Evolutionary conservation across 257 asterid genomes (phyloP), one percentile per base, ranked within the genome.

Genomic region (Eustoma russellianum): DNA sequence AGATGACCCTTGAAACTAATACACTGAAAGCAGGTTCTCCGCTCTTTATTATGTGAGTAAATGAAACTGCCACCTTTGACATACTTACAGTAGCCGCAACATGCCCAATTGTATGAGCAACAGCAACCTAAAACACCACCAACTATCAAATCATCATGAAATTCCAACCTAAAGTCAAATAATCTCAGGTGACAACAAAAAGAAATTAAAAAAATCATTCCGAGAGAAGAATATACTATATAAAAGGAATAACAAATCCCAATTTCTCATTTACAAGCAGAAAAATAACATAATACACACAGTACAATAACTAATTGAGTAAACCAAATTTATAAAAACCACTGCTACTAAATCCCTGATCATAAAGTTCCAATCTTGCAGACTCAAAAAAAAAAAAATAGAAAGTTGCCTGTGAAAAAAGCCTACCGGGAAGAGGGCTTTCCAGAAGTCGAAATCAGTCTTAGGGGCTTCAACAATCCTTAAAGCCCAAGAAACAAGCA

Each of bases 21-120:
- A 90, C 98, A 61, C 92, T 90, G 62, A 90, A 90, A 61, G 98
- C 98, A 19, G 98, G 98, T 54, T 90, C 96, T 34, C 95, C 88
- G 65, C 96, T 90, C 77, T 90, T 90, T 83, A 90, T 90, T 57
- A 90, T 90, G 65, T 90, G 96, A 13, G 98, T 90, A 66, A 90
- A 90, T 6, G 98, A 90, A 53, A 90, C 98, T 3, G 98, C 98
- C 68, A 90, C 98, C 80, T 90, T 90, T 18, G 98, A 90, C 98
- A 90, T 90, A 61, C 98, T 90, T 59, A 90, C 96, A 2, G 96
- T 90, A 50, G 98, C 98, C 12, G 98, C 98, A 18, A 90, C 98
- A 67, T 90, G 98, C 69, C 98, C 98, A 78, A 90, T 90, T 63
- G 96, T 90, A 65, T 90, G 98, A 14, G 98, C 98, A 59, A 90